These are phyloP conservation scores for Fomes fomentarius DNA, from an alignment of 1,284 basidiomycete species.

Conservation along the genomic window DNA sequence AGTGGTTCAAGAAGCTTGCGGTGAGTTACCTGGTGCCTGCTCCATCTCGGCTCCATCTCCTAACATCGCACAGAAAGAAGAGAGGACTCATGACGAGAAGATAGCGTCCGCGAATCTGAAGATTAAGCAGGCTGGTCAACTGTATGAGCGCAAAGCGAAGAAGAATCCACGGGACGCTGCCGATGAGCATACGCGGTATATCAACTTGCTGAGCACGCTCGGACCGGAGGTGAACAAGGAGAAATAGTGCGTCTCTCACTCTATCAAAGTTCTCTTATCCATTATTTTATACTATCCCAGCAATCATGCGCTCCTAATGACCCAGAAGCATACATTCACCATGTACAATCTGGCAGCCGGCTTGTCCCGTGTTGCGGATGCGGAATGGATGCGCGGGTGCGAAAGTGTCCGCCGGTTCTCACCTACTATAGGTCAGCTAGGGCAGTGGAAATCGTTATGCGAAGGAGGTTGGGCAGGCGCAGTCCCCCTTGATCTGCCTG, in stretches of 20 bases:
- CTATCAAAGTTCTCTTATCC: neutral
- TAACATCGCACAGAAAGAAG: conserved; percentile 62
- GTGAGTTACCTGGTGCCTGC: conserved; percentile 42
- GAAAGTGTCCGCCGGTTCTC: conserved; percentile 69
- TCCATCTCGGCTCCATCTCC: neutral
- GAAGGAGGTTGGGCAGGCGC: conserved; percentile 72
- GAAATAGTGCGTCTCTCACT: conserved; percentile 59
- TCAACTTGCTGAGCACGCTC: conserved; percentile 69
- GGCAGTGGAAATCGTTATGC: conserved; percentile 71
- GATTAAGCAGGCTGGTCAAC: conserved; percentile 76
- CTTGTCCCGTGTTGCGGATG: conserved; percentile 71
- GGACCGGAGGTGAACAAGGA: conserved; percentile 79
- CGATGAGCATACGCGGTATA: conserved; percentile 78
- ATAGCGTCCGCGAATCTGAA: conserved; percentile 69
- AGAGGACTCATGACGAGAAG: conserved; percentile 73
- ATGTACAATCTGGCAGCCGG: conserved; percentile 65
- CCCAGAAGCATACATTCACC: conserved; percentile 59
- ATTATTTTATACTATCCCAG: conserved; percentile 39
- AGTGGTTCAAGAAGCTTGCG: conserved; percentile 82
- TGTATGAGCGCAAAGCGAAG: conserved; percentile 79
- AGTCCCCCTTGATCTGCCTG: conserved; percentile 56
- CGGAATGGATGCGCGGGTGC: conserved; percentile 74
- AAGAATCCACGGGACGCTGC: conserved; percentile 66
- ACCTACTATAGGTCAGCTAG: conserved; percentile 65
- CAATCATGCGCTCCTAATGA: conserved; percentile 66